Percentiles rank a stretch among this genome's conserved stretches.
Evolutionary conservation across 108 stramenopile genomes (phyloP).

Genomic region (Epipyxis sp.): DNA sequence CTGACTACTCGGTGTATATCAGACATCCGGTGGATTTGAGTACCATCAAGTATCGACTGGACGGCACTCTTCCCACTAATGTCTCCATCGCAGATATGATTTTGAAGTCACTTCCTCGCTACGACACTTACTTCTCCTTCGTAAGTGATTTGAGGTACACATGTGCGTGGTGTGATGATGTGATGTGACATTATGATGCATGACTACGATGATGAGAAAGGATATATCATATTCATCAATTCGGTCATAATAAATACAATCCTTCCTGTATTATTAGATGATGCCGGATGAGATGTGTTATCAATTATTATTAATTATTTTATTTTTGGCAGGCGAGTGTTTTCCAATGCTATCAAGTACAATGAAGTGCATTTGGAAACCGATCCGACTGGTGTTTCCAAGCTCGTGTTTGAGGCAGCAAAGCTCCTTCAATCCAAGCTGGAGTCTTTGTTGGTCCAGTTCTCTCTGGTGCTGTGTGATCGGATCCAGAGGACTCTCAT

Average conservation of each 20-base stretch:
- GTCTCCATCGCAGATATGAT: neutral
- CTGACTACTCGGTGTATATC: neutral
- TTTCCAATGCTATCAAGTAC: conserved; percentile 7
- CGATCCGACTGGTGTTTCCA: conserved; percentile 4
- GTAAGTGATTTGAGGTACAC: neutral
- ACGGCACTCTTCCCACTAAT: neutral
- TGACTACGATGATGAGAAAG: too few species aligned
- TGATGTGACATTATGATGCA: too few species aligned
- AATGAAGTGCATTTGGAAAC: neutral
- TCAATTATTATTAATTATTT: too few species aligned
- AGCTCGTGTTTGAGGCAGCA: neutral
- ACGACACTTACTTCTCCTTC: neutral
- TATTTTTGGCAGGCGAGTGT: too few species aligned
- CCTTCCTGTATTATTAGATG: too few species aligned
- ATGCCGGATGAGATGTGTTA: too few species aligned
- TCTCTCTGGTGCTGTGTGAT: neutral
- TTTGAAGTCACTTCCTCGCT: neutral
- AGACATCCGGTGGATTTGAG: neutral
- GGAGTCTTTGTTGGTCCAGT: neutral
- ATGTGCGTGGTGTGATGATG: too few species aligned
- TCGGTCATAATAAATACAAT: too few species aligned
- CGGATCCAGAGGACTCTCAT: neutral
- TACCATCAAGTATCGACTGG: neutral
- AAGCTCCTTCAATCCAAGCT: neutral
- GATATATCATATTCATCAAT: too few species aligned